Conservation (phyloP, 169 alveolate species). For the Babesia bigemina region DNA sequence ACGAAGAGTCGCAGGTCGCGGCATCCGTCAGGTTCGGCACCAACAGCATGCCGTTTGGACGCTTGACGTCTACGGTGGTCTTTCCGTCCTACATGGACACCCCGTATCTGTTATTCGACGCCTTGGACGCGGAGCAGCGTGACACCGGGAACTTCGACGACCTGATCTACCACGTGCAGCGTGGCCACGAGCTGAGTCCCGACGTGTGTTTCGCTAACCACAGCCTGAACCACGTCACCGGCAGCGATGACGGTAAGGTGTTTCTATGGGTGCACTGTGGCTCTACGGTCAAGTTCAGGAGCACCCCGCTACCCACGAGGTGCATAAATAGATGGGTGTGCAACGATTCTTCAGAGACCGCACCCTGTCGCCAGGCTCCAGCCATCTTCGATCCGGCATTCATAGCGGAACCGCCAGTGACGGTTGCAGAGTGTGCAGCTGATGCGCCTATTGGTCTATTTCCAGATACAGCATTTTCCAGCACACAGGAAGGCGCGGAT, state of each 20-base stretch:
- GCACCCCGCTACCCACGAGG: constrained; percentile 16
- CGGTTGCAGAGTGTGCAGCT: background rate
- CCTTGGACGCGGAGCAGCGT: background rate
- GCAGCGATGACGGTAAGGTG: constrained; percentile 74
- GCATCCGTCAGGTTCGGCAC: constrained; percentile 3
- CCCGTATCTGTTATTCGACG: background rate
- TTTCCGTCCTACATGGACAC: constrained; percentile 20
- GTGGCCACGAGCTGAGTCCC: constrained; percentile 65
- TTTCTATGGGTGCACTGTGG: constrained; percentile 63
- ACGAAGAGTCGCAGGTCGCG: constrained; percentile 1
- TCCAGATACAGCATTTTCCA: too few species aligned
- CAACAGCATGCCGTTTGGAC: constrained; percentile 48
- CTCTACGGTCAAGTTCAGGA: background rate
- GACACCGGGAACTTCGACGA: constrained; percentile 61
- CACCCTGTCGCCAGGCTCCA: background rate
- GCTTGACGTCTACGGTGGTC: constrained; percentile 14
- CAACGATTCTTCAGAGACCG: background rate
- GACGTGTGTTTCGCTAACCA: constrained; percentile 76
- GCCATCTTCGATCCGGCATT: constrained; percentile 21
- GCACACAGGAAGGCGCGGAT: too few species aligned
- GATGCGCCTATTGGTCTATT: too few species aligned
- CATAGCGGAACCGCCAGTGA: background rate
- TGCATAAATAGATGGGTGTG: constrained; percentile 19
- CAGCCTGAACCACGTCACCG: constrained; percentile 72
- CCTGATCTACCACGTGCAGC: constrained; percentile 39